phyloP scores from a whole-genome alignment of 495 filamentous ascomycete species.

The Parathielavia hyrcaniae region DNA sequence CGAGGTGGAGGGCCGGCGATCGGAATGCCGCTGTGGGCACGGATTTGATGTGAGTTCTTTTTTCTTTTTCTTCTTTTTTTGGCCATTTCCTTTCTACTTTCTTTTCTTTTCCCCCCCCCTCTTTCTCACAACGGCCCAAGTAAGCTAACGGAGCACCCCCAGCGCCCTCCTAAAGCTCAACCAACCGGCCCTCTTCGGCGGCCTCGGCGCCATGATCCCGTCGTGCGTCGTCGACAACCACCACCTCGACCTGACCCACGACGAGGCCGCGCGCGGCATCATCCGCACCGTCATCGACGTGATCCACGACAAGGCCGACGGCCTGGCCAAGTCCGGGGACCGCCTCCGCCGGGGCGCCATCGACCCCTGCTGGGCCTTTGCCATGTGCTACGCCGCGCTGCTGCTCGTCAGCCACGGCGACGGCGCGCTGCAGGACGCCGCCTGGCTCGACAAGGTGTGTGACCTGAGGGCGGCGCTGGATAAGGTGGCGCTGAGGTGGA shows the following conservation, averaged over 20 bases:
- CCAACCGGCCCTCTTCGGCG: slow-evolving; percentile 21
- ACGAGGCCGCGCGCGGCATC: slow-evolving; percentile 11
- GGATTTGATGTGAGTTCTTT: slow-evolving; percentile 30
- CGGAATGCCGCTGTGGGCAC: slow-evolving; percentile 25
- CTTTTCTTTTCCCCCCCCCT: too few species aligned
- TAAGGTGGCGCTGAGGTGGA: slow-evolving; percentile 22
- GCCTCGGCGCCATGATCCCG: not conserved
- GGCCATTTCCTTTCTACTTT: too few species aligned
- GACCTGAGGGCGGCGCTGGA: slow-evolving; percentile 16
- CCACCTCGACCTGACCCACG: slow-evolving; percentile 2
- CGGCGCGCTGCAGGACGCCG: slow-evolving; percentile 14
- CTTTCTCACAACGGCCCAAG: too few species aligned
- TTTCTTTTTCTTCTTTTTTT: too few species aligned
- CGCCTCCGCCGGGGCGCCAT: slow-evolving; percentile 14
- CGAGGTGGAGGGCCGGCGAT: slow-evolving; percentile 18
- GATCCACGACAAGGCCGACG: slow-evolving; percentile 19
- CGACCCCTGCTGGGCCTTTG: slow-evolving; percentile 24
- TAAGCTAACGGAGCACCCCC: slow-evolving; percentile 7
- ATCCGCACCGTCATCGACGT: slow-evolving; percentile 21
- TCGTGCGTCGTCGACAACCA: too few species aligned
- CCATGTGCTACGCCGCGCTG: slow-evolving; percentile 23
- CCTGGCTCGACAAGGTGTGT: slow-evolving; percentile 24
- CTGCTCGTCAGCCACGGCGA: slow-evolving; percentile 28
- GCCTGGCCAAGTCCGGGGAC: slow-evolving; percentile 4
- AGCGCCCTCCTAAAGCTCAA: slow-evolving; percentile 31